Evolutionary conservation across 1,284 basidiomycete species (phyloP).

Genomic region (Butyriboletus appendiculatus): DNA sequence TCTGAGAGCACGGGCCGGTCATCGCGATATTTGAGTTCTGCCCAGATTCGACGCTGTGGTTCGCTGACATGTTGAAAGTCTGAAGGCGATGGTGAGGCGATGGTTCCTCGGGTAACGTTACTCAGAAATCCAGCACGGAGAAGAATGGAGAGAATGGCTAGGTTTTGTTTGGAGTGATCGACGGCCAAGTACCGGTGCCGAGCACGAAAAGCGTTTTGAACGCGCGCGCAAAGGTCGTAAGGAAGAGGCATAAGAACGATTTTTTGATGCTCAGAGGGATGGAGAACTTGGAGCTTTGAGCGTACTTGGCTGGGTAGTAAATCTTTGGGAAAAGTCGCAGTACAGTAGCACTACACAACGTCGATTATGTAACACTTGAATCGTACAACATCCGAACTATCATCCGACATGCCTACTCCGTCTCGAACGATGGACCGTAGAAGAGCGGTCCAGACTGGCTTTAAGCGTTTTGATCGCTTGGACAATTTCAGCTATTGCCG

Average conservation of each 20-base stretch:
- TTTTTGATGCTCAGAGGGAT: background rate
- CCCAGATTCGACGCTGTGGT: constrained; percentile 79
- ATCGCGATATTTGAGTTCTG: constrained; percentile 86
- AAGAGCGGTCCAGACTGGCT: constrained; percentile 55
- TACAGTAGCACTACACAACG: background rate
- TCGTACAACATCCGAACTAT: background rate
- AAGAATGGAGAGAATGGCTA: constrained; percentile 82
- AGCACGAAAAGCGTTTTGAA: constrained; percentile 88
- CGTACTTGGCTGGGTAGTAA: too few relatives aligned
- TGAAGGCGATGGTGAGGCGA: constrained; percentile 60
- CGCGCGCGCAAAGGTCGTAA: constrained; percentile 79
- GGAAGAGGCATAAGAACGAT: constrained; percentile 57
- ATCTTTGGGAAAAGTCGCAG: background rate
- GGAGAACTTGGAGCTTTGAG: background rate
- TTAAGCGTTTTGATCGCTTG: constrained; percentile 65
- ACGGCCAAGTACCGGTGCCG: constrained; percentile 75
- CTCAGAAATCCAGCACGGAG: constrained; percentile 86
- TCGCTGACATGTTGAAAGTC: constrained; percentile 58
- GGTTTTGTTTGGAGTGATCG: constrained; percentile 79
- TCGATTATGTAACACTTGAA: constrained; percentile 14
- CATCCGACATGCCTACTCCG: constrained; percentile 52
- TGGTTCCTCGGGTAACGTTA: constrained; percentile 78
- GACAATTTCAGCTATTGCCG: constrained; percentile 63
- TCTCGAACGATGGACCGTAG: constrained; percentile 56
- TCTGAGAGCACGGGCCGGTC: constrained; percentile 77